These are phyloP conservation scores for Penicillium sp. DNA, from an alignment of 2,329 filamentous ascomycete species.

Conservation along the genomic window DNA sequence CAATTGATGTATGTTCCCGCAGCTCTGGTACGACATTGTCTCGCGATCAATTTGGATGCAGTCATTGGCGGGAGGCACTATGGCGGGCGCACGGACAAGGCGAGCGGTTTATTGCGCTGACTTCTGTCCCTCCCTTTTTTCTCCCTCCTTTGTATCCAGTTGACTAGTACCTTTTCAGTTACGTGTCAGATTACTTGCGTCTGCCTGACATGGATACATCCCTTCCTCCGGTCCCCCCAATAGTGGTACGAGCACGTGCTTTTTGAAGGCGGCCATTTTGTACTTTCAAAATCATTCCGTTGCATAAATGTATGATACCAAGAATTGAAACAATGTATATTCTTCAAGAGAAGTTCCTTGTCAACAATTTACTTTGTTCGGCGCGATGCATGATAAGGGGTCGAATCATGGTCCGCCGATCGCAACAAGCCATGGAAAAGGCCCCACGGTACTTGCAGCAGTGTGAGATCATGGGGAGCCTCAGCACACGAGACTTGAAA, in stretches of 20 bases:
- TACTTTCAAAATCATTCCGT: not conserved
- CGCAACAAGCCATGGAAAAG: constrained; percentile 7
- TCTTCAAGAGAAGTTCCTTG: not conserved
- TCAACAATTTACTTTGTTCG: not conserved
- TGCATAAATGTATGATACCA: constrained; percentile 3
- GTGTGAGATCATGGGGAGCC: constrained; percentile 19
- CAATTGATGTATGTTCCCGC: constrained; percentile 10
- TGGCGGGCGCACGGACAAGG: constrained; percentile 22
- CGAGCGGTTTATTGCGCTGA: not conserved
- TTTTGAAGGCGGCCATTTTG: not conserved
- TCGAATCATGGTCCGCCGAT: constrained; percentile 21
- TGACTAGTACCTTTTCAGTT: not conserved
- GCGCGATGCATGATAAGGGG: constrained; percentile 11
- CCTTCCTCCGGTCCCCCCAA: not conserved
- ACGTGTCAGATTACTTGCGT: not conserved
- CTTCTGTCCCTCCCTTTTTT: not conserved
- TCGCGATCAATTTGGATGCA: constrained; percentile 6
- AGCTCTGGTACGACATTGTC: constrained; percentile 9
- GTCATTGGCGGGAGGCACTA: constrained; percentile 8
- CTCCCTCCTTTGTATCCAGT: not conserved
- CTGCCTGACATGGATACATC: not conserved
- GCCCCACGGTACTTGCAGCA: constrained; percentile 18
- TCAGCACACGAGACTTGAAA: constrained; percentile 4
- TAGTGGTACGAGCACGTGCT: constrained; percentile 1
- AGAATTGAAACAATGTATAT: not conserved